phyloP scores from a whole-genome alignment of 1,284 basidiomycete species.

The Boletus semigastroideus region DNA sequence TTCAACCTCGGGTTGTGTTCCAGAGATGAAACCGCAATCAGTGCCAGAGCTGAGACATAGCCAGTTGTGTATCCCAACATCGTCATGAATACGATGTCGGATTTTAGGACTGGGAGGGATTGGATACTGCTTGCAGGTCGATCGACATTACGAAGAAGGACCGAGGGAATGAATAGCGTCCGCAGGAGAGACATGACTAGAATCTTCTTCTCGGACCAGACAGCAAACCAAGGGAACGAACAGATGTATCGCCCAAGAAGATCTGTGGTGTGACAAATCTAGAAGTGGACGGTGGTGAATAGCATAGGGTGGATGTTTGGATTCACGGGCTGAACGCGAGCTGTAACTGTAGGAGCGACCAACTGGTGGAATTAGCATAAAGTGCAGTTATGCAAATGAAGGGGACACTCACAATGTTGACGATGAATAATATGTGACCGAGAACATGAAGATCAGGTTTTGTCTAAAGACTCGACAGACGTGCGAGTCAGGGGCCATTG shows the following conservation, averaged over 20 bases:
- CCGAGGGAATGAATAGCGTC: neutral
- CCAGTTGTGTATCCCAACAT: neutral
- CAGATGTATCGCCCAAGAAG: neutral
- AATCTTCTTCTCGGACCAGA: conserved; percentile 3
- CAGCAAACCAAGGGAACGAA: neutral
- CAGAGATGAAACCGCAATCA: neutral
- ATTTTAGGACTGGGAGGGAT: neutral
- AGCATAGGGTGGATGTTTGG: neutral
- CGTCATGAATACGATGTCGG: conserved; percentile 1
- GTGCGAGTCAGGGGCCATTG: neutral
- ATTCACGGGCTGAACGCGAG: neutral
- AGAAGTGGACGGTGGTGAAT: neutral
- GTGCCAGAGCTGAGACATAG: neutral
- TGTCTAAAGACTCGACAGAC: neutral
- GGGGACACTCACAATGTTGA: neutral
- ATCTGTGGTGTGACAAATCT: neutral
- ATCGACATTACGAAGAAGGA: conserved; percentile 1
- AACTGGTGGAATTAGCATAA: neutral
- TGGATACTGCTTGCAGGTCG: neutral
- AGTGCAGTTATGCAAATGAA: too few relatives aligned
- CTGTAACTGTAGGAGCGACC: neutral
- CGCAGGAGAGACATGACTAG: neutral
- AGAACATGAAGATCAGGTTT: conserved; percentile 3
- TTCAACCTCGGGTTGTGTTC: conserved; percentile 1
- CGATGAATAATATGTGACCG: neutral